A percentile compares a stretch with the other conserved stretches of the same genome.
phyloP scores from a whole-genome alignment of 345 rosid species.

The Kandelia obovata region DNA sequence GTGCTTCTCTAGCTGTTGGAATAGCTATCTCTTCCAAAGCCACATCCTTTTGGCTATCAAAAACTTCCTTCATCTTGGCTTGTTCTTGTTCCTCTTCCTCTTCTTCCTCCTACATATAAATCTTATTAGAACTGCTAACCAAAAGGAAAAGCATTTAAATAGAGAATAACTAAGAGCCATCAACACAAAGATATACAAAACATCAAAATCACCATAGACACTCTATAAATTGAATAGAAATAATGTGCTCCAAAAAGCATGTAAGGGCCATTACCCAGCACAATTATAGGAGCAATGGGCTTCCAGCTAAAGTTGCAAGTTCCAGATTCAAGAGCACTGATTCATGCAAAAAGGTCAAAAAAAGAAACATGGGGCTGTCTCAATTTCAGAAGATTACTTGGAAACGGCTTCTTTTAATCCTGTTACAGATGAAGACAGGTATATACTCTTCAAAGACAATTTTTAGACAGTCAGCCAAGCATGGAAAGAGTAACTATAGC shows the following conservation, averaged over 20 bases:
- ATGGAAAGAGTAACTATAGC: background rate
- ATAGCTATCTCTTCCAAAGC: constrained; percentile 74
- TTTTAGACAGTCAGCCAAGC: background rate
- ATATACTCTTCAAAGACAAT: background rate
- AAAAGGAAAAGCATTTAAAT: constrained; percentile 4
- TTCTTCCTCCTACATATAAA: constrained; percentile 64
- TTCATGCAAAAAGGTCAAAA: background rate
- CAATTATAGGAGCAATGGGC: background rate
- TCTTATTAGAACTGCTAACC: constrained; percentile 10
- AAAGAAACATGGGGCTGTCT: background rate
- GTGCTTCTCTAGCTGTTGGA: constrained; percentile 72
- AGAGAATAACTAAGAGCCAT: background rate
- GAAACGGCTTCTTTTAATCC: background rate
- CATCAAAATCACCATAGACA: background rate
- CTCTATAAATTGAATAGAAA: constrained; percentile 1
- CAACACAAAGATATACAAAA: background rate
- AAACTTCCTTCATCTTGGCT: constrained; percentile 75
- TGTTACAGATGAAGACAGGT: background rate
- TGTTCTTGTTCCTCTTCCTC: constrained; percentile 73
- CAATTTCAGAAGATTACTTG: background rate
- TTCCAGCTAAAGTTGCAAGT: background rate
- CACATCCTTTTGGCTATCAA: constrained; percentile 58
- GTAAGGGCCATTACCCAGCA: background rate
- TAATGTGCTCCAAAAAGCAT: background rate
- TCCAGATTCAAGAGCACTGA: background rate